Base-by-base conservation (phyloP, 179 eudicot genomes). In the Kewa caespitosa region DNA sequence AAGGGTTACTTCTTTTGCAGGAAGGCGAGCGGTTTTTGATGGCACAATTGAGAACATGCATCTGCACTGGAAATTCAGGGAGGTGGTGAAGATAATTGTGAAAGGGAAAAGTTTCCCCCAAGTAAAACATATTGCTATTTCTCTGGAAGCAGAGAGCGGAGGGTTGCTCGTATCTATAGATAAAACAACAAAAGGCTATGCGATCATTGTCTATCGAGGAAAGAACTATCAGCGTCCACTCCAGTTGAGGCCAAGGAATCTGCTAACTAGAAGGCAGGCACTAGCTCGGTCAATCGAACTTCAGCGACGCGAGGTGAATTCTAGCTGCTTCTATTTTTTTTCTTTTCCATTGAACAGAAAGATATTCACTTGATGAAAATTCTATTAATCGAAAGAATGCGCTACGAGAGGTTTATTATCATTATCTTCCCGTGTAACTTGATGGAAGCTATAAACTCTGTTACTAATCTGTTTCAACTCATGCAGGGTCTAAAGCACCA, bases 31-130 rank as follows among this genome's bases (percentile, higher is more conserved):
- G 32, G 82, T 94, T 60, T 94, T 90, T 82, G 92, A 89, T 81
- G 97, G 97, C 75, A 90, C 98, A 38, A 77, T 93, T 55, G 90
- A 93, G 75, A 91, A 93, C 81, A 92, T 94, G 84, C 98, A 94
- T 82, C 73, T 94, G 63, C 96, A 92, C 73, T 94, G 98, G 98
- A 94, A 90, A 78, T 90, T 81, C 78, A 82, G 97, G 68, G 98
- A 94, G 88, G 70, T 94, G 74, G 98, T 94, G 65, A 94, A 94
- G 77, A 84, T 94, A 38, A 80, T 94, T 43, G 94, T 92, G 62
- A 88, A 74, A 36, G 82, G 88, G 59, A 90, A 90, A 72, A 79
- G 67, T 31, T 81, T 83, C 70, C 68, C 89, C 39, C 96, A 87
- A 78, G 86, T 89, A 50, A 90, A 87, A 85, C 97, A 91, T 59